A percentile compares a stretch with the other conserved stretches of the same genome.
Conservation (phyloP, 2,329 filamentous ascomycete species). For the Escovopsis sp. region DNA sequence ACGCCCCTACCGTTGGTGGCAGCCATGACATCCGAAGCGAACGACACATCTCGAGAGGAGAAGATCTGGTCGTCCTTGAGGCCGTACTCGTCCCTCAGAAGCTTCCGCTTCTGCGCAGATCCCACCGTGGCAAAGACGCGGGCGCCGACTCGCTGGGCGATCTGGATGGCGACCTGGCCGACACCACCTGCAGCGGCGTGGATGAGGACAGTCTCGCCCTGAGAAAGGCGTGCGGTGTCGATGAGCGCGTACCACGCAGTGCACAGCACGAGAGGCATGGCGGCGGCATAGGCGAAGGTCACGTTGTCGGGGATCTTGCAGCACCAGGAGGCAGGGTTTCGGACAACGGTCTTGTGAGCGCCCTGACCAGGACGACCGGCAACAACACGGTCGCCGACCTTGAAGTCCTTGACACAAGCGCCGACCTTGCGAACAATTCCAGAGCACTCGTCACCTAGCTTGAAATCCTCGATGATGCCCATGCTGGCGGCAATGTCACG, state of each 20-base stretch:
- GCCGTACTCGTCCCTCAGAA: conserved; percentile 12
- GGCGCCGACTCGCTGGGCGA: conserved; percentile 18
- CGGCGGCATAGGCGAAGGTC: conserved; percentile 11
- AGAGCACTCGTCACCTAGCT: conserved; percentile 13
- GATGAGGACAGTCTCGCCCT: conserved; percentile 18
- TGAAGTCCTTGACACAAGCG: conserved; percentile 9
- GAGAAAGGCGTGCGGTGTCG: conserved; percentile 10
- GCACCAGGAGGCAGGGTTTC: conserved; percentile 13
- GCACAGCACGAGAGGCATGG: conserved; percentile 12
- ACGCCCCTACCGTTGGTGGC: conserved; percentile 15
- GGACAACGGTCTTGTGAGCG: conserved; percentile 14
- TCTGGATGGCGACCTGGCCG: conserved; percentile 23
- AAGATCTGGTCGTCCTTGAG: conserved; percentile 21
- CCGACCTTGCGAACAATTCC: conserved; percentile 10
- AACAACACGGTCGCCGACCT: conserved; percentile 18
- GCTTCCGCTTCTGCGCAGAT: conserved; percentile 12
- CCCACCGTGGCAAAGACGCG: conserved; percentile 23
- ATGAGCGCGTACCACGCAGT: conserved; percentile 15
- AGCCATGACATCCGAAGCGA: conserved; percentile 12
- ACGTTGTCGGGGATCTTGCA: conserved; percentile 14
- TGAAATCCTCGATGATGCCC: conserved; percentile 10
- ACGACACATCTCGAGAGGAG: conserved; percentile 14
- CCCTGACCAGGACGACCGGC: conserved; percentile 8
- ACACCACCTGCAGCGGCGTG: conserved; percentile 21
- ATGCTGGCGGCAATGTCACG: conserved; percentile 19